These are phyloP conservation scores for Flaveria floridana DNA, from an alignment of 140 eudicot species.

Conservation along the genomic window DNA sequence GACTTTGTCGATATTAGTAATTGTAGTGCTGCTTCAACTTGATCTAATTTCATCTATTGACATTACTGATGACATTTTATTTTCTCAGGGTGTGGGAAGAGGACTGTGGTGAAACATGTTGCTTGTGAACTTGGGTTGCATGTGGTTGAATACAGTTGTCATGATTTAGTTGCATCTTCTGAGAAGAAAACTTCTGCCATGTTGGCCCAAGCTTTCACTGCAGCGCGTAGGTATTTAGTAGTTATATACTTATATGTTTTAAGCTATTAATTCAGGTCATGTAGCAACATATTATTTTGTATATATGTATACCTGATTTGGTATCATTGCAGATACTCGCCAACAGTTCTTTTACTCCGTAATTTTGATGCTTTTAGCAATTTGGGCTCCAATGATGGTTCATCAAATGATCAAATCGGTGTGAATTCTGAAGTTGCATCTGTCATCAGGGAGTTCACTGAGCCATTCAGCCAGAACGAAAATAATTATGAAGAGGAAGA, in stretches of 20 bases:
- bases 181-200: slow-evolving; percentile 69
- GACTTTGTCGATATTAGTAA: slow-evolving; percentile 15
- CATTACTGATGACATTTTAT: slow-evolving; percentile 1
- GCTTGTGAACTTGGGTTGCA: slow-evolving; percentile 83
- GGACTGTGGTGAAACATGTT: slow-evolving; percentile 81
- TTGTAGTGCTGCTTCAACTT: neutral
- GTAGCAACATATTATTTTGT: neutral
- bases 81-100: slow-evolving; percentile 77
- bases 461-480: slow-evolving; percentile 52
- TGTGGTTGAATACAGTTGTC: slow-evolving; percentile 85
- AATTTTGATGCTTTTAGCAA: slow-evolving; percentile 77
- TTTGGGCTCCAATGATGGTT: slow-evolving; percentile 63
- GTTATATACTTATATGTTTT: neutral
- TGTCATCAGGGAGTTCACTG: slow-evolving; percentile 69
- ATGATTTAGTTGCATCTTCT: slow-evolving; percentile 63
- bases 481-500: slow-evolving; percentile 46
- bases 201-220: slow-evolving; percentile 71
- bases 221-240: slow-evolving; percentile 68
- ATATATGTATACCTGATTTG: slow-evolving; percentile 19
- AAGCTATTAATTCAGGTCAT: slow-evolving; percentile 7
- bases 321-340: slow-evolving; percentile 60
- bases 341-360: slow-evolving; percentile 88
- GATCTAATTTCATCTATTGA: neutral
- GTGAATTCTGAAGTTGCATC: slow-evolving; percentile 76
- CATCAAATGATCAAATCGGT: slow-evolving; percentile 76